These are phyloP conservation scores for Sonneratia caseolaris DNA, from an alignment of 345 rosid species.

Conservation along the genomic window DNA sequence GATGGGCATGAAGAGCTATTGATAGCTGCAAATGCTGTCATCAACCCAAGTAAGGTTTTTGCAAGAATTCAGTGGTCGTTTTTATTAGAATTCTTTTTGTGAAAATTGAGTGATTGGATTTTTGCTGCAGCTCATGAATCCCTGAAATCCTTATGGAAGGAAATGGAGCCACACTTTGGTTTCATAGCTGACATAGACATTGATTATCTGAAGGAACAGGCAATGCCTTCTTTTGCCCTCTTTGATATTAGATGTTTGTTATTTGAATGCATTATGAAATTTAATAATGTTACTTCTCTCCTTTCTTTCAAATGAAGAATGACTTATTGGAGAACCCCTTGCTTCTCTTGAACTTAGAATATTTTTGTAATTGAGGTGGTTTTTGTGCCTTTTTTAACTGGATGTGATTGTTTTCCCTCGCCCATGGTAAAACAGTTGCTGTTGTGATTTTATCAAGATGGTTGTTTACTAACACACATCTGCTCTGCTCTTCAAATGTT, in stretches of 20 bases:
- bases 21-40: slow-evolving; percentile 70
- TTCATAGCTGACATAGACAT: slow-evolving; percentile 57
- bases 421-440: background rate
- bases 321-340: background rate
- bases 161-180: slow-evolving; percentile 71
- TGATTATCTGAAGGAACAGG: slow-evolving; percentile 66
- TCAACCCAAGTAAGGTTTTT: slow-evolving; percentile 43
- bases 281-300: background rate
- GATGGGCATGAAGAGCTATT: slow-evolving; percentile 76
- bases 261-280: background rate
- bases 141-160: slow-evolving; percentile 63
- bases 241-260: background rate
- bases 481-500: background rate
- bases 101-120: slow-evolving; percentile 24
- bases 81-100: slow-evolving; percentile 10
- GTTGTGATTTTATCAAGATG: background rate
- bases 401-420: background rate
- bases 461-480: background rate
- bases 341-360: background rate
- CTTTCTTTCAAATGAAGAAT: background rate
- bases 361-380: background rate
- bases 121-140: slow-evolving; percentile 44
- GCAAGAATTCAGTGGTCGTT: slow-evolving; percentile 7
- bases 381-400: background rate
- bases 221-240: slow-evolving; percentile 14